phyloP scores from a whole-genome alignment of 441 rosid species.

The Croton setiger region DNA sequence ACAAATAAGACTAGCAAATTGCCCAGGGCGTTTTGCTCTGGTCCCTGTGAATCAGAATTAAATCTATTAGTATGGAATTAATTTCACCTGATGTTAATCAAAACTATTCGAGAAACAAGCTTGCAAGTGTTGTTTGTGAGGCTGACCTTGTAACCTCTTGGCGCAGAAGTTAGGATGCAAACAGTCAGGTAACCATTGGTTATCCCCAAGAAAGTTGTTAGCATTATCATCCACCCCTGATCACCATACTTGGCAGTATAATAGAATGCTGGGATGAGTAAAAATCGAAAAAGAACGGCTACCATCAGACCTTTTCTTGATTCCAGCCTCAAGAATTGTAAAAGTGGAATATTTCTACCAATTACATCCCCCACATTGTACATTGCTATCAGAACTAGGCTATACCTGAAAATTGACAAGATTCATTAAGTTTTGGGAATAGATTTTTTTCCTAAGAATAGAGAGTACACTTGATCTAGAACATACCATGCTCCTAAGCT shows the following conservation, averaged over 20 bases:
- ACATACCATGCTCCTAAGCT: slow-evolving; percentile 56
- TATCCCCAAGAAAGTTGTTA: slow-evolving; percentile 55
- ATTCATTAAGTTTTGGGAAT: background rate
- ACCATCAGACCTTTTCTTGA: slow-evolving; percentile 42
- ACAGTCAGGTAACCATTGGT: slow-evolving; percentile 63
- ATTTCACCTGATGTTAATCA: slow-evolving; percentile 28
- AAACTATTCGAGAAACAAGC: background rate
- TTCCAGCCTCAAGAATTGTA: slow-evolving; percentile 41
- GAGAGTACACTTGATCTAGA: background rate
- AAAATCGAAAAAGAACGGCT: slow-evolving; percentile 38
- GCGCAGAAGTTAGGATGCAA: slow-evolving; percentile 57
- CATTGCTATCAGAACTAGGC: slow-evolving; percentile 58
- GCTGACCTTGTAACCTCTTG: slow-evolving; percentile 57
- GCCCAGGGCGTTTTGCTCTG: slow-evolving; percentile 82
- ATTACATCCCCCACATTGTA: slow-evolving; percentile 57
- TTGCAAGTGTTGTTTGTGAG: background rate
- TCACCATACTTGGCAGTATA: slow-evolving; percentile 58
- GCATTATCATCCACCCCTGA: slow-evolving; percentile 75
- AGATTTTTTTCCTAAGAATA: background rate
- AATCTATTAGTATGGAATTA: slow-evolving; percentile 17
- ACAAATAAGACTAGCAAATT: slow-evolving; percentile 63
- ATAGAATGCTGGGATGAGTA: slow-evolving; percentile 60
- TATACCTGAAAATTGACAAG: slow-evolving; percentile 39
- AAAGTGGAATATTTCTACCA: slow-evolving; percentile 50
- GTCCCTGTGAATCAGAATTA: slow-evolving; percentile 46